These are phyloP conservation scores for Sclerotinia sclerotiorum DNA, from an alignment of 2,329 filamentous ascomycete genomes.

Conservation along the genomic window DNA sequence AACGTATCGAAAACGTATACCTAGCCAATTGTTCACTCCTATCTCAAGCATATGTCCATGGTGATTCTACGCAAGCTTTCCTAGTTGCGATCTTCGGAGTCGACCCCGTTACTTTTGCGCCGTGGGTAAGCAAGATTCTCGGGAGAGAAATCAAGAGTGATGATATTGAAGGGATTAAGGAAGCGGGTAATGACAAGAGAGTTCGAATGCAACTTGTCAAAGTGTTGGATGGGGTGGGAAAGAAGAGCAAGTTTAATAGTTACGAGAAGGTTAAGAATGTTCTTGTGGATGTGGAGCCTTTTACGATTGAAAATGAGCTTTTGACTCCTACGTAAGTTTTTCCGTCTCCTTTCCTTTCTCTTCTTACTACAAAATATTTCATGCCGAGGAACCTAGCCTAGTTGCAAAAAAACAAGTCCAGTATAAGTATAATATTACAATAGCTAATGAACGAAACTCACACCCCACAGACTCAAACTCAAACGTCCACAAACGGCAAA, in stretches of 20 bases:
- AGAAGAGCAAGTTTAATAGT: slow-evolving; percentile 84
- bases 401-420: background rate
- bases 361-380: background rate
- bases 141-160: slow-evolving; percentile 62
- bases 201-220: slow-evolving; percentile 74
- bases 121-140: slow-evolving; percentile 75
- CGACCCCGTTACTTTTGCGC: slow-evolving; percentile 78
- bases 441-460: slow-evolving; percentile 34
- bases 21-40: slow-evolving; percentile 77
- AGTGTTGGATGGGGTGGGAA: slow-evolving; percentile 75
- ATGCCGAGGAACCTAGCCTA: too few species aligned
- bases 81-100: slow-evolving; percentile 87
- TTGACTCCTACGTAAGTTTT: slow-evolving; percentile 76
- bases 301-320: slow-evolving; percentile 89
- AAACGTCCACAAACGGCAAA: slow-evolving; percentile 69
- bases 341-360: background rate
- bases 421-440: too few species aligned
- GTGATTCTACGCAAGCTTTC: slow-evolving; percentile 77
- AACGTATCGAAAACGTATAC: slow-evolving; percentile 95
- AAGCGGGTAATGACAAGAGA: slow-evolving; percentile 65
- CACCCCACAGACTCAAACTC: slow-evolving; percentile 61
- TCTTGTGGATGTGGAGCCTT: slow-evolving; percentile 79
- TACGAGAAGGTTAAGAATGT: slow-evolving; percentile 81
- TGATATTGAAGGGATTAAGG: slow-evolving; percentile 66
- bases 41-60: slow-evolving; percentile 83